These are phyloP conservation scores for Reticulascus tulasneorum DNA, from an alignment of 2,329 filamentous ascomycete species.

Conservation along the genomic window DNA sequence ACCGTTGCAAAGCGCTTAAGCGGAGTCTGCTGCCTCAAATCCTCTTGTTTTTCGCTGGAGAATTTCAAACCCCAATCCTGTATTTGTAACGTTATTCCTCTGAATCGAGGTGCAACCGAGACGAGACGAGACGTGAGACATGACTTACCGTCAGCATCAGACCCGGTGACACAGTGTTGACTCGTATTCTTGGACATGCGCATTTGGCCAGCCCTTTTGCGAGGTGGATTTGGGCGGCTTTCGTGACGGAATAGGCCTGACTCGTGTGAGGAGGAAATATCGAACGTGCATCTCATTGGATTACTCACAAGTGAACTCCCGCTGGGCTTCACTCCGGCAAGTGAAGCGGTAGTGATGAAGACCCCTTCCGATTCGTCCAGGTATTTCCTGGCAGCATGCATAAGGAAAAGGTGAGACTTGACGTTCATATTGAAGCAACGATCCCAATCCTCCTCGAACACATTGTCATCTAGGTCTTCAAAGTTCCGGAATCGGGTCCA, in stretches of 20 bases:
- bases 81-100: neutral
- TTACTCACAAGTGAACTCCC: constrained; percentile 54
- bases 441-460: constrained; percentile 44
- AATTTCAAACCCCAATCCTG: constrained; percentile 33
- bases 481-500: constrained; percentile 47
- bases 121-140: too few species aligned
- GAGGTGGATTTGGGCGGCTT: constrained; percentile 65
- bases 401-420: constrained; percentile 44
- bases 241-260: constrained; percentile 71
- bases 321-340: constrained; percentile 60
- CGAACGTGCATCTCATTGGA: neutral
- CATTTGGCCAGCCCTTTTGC: constrained; percentile 50
- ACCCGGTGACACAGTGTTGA: constrained; percentile 56
- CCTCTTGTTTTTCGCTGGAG: constrained; percentile 51
- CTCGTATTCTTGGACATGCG: constrained; percentile 51
- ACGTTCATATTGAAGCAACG: constrained; percentile 46
- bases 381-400: constrained; percentile 37
- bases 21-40: constrained; percentile 49
- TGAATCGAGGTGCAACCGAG: neutral
- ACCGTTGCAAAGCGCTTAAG: constrained; percentile 56
- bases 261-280: neutral
- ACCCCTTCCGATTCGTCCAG: constrained; percentile 46
- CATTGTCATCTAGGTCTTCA: constrained; percentile 41
- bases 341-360: constrained; percentile 61
- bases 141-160: constrained; percentile 41